These are phyloP conservation scores for Teratosphaeria pseudoeucalypti DNA, from an alignment of 2,329 filamentous ascomycete species.

Conservation along the genomic window DNA sequence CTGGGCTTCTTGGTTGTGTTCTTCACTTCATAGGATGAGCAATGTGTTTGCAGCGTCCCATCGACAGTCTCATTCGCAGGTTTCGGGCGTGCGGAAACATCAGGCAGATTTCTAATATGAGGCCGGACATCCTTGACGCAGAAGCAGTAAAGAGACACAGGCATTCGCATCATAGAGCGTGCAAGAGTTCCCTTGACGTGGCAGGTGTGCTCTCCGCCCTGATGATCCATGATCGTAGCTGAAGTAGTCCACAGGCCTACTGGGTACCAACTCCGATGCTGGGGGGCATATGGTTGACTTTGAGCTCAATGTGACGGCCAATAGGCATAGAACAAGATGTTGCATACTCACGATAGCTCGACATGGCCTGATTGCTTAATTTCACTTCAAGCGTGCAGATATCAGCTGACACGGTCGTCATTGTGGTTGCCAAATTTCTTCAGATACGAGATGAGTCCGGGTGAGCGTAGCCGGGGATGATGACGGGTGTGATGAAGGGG, in stretches of 20 bases:
- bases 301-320: background rate
- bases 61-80: background rate
- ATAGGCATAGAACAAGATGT: background rate
- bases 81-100: background rate
- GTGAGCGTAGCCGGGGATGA: background rate
- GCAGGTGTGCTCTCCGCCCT: too few relatives aligned
- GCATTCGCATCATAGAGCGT: too few relatives aligned
- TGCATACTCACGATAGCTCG: background rate
- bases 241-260: too few relatives aligned
- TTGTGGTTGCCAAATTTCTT: background rate
- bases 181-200: too few relatives aligned
- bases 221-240: too few relatives aligned
- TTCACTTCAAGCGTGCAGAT: background rate
- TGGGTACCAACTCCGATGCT: background rate
- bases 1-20: conserved; percentile 88
- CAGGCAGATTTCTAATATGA: too few relatives aligned
- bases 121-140: too few relatives aligned
- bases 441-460: background rate
- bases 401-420: background rate
- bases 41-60: background rate
- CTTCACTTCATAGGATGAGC: conserved; percentile 40
- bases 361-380: background rate
- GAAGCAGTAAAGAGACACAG: too few relatives aligned
- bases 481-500: background rate
- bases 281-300: background rate